Evolutionary conservation across 352 stramenopile species (phyloP).

Genomic region (Phytopythium litorale): DNA sequence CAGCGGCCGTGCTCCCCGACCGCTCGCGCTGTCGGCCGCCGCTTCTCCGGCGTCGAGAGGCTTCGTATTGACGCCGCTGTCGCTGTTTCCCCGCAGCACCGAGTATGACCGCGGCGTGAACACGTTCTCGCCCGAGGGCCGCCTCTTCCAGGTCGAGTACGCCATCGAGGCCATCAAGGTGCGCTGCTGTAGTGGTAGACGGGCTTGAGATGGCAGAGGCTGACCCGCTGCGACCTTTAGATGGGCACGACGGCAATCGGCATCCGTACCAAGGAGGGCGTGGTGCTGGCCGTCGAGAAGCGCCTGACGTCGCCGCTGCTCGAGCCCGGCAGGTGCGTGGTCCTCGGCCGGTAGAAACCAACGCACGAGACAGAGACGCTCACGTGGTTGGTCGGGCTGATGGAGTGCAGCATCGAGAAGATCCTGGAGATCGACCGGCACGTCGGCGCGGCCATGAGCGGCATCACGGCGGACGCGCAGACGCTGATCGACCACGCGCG

Average conservation of each 20-base stretch:
- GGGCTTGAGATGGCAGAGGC: too few species aligned
- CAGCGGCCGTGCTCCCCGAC: background rate
- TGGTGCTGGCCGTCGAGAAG: conserved; percentile 99
- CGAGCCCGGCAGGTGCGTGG: conserved; percentile 82
- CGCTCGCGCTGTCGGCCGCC: background rate
- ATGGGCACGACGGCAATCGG: conserved; percentile 98
- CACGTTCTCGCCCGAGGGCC: conserved; percentile 99
- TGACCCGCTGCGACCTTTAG: conserved; percentile 21
- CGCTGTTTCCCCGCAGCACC: conserved; percentile 49
- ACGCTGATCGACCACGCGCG: conserved; percentile 99
- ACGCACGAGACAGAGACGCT: background rate
- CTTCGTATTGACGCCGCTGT: background rate
- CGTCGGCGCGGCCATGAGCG: conserved; percentile 97
- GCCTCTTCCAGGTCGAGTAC: conserved; percentile 99
- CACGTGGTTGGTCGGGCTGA: background rate
- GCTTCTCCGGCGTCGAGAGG: background rate
- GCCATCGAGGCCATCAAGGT: conserved; percentile 98
- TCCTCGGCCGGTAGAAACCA: background rate
- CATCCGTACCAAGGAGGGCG: conserved; percentile 96
- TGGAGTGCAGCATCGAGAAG: conserved; percentile 95
- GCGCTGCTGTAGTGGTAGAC: background rate
- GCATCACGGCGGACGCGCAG: conserved; percentile 97
- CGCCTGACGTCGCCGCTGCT: conserved; percentile 95
- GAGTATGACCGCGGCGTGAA: conserved; percentile 99
- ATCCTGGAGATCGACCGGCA: conserved; percentile 99